These are phyloP conservation scores for Ananas comosus DNA, from an alignment of 176 grass and related monocot species.

Conservation along the genomic window DNA sequence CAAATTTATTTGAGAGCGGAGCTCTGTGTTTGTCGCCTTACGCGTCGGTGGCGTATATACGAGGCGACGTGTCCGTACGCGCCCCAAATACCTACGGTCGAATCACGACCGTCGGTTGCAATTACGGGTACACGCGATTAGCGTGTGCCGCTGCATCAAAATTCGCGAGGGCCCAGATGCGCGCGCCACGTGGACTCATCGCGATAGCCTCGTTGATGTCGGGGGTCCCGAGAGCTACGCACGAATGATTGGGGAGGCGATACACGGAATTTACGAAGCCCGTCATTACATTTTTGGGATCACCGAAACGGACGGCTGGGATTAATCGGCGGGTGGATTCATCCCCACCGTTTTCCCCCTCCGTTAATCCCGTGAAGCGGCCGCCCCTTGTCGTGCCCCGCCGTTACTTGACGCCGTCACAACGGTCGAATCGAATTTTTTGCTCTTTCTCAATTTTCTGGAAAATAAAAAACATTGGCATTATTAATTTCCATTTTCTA, in stretches of 20 bases:
- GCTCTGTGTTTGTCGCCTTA: neutral
- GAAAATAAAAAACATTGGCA: no score
- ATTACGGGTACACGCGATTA: neutral
- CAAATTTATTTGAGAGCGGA: neutral
- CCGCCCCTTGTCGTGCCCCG: no score
- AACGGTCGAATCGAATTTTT: no score
- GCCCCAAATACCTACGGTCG: neutral
- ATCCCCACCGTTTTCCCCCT: neutral
- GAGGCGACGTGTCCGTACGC: conserved; percentile 7
- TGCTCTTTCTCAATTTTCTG: no score
- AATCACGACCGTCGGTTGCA: conserved; percentile 15
- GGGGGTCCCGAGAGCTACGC: conserved; percentile 4
- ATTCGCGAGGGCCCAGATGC: neutral
- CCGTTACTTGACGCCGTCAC: no score
- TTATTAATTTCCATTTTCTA: no score
- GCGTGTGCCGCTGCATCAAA: neutral
- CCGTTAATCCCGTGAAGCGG: no score
- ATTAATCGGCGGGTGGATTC: neutral
- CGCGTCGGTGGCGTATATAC: conserved; percentile 27
- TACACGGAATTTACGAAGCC: conserved; percentile 5
- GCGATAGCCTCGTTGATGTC: neutral
- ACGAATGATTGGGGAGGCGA: neutral
- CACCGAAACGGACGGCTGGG: conserved; percentile 1
- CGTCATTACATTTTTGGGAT: neutral
- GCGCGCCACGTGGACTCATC: neutral